phyloP scores from a whole-genome alignment of 129 eudicot species.

The Logfia minima region DNA sequence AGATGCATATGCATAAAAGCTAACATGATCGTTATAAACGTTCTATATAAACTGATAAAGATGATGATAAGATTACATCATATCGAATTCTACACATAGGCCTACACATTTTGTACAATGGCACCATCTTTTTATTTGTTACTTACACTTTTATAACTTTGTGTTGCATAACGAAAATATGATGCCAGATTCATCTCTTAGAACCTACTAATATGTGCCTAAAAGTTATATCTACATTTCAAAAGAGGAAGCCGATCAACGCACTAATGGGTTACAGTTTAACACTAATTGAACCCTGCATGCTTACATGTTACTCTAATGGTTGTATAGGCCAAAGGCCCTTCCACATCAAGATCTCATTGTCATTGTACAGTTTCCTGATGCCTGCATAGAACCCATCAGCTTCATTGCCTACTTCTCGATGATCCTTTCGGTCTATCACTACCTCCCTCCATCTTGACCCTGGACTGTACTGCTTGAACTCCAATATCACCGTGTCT shows the following conservation, averaged over 20 bases:
- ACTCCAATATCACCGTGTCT: slow-evolving; percentile 67
- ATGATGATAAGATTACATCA: neutral
- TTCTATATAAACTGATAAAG: neutral
- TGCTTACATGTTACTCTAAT: slow-evolving; percentile 28
- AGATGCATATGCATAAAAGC: neutral
- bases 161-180: slow-evolving; percentile 26
- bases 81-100: slow-evolving; percentile 2
- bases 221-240: slow-evolving; percentile 36
- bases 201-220: slow-evolving; percentile 18
- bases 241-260: neutral
- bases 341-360: slow-evolving; percentile 73
- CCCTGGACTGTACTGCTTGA: slow-evolving; percentile 65
- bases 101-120: slow-evolving; percentile 24
- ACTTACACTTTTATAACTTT: slow-evolving; percentile 9
- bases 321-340: slow-evolving; percentile 54
- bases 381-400: slow-evolving; percentile 90
- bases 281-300: neutral
- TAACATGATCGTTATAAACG: neutral
- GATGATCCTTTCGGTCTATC: slow-evolving; percentile 63
- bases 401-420: slow-evolving; percentile 66
- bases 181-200: slow-evolving; percentile 24
- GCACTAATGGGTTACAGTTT: neutral
- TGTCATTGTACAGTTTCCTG: slow-evolving; percentile 50
- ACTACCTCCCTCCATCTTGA: slow-evolving; percentile 71
- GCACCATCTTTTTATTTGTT: slow-evolving; percentile 13